These are phyloP conservation scores for Fistulifera pelliculosa DNA, from an alignment of 108 stramenopile genomes.

Conservation along the genomic window DNA sequence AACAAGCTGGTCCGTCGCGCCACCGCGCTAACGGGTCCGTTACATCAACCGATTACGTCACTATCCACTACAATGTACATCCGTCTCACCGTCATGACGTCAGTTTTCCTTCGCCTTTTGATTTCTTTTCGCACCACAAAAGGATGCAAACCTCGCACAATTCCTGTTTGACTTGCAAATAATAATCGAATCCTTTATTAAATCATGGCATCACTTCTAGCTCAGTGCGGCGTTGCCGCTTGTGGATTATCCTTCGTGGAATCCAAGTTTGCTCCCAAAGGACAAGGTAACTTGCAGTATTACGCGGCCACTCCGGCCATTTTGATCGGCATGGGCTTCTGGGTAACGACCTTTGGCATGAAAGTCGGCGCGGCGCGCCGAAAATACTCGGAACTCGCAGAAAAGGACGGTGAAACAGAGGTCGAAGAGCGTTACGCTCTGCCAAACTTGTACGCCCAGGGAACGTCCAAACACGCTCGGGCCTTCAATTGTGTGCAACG, in stretches of 20 bases:
- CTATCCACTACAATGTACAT: too few species aligned
- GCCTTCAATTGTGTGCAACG: slow-evolving; percentile 58
- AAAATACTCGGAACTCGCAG: slow-evolving; percentile 41
- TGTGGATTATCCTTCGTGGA: neutral
- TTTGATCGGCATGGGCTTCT: slow-evolving; percentile 38
- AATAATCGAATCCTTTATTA: neutral
- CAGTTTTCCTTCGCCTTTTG: too few species aligned
- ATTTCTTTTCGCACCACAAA: too few species aligned
- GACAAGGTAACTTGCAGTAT: neutral
- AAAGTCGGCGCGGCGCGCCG: slow-evolving; percentile 36
- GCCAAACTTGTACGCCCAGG: slow-evolving; percentile 51
- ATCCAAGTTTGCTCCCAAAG: neutral
- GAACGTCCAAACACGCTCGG: slow-evolving; percentile 37
- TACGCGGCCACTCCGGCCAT: slow-evolving; percentile 30
- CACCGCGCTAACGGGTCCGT: too few species aligned
- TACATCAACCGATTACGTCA: too few species aligned
- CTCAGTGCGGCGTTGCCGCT: neutral
- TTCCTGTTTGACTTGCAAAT: too few species aligned
- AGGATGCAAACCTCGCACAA: too few species aligned
- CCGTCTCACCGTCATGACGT: too few species aligned
- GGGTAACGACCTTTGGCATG: slow-evolving; percentile 36
- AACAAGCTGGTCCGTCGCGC: too few species aligned
- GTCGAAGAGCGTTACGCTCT: slow-evolving; percentile 38
- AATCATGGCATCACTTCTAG: neutral
- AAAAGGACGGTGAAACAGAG: slow-evolving; percentile 51